Evolutionary conservation across 2,329 filamentous ascomycete species (phyloP).

Genomic region (Phyllosticta citriasiana): DNA sequence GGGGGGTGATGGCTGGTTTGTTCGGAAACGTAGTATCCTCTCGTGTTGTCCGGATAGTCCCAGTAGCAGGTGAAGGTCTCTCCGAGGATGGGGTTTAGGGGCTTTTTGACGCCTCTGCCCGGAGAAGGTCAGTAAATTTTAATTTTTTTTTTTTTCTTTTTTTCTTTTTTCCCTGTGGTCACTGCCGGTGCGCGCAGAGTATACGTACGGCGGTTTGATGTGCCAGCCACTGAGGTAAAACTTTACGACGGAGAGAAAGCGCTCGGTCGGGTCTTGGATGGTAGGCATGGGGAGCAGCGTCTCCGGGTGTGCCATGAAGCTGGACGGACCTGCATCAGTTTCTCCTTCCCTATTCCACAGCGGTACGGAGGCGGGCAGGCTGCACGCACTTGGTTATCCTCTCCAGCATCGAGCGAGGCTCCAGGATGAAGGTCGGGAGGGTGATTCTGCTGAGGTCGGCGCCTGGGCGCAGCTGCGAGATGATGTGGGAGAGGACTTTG

Average conservation of each 20-base stretch:
- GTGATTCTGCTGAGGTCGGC: slow-evolving; percentile 92
- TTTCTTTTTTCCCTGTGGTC: neutral
- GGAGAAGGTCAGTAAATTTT: neutral
- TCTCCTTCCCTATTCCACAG: slow-evolving; percentile 10
- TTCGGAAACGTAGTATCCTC: slow-evolving; percentile 91
- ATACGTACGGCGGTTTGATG: slow-evolving; percentile 82
- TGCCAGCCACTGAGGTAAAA: slow-evolving; percentile 99
- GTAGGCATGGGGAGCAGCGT: slow-evolving; percentile 79
- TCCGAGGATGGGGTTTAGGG: slow-evolving; percentile 89
- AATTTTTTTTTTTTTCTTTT: neutral
- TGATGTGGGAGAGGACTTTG: slow-evolving; percentile 88
- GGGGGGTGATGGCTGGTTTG: slow-evolving; percentile 97
- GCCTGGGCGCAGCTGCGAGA: slow-evolving; percentile 89
- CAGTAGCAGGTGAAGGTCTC: slow-evolving; percentile 94
- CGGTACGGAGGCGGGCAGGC: neutral
- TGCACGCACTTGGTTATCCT: slow-evolving; percentile 84
- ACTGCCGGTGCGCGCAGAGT: slow-evolving; percentile 3
- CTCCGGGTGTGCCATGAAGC: slow-evolving; percentile 99
- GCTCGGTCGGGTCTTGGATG: slow-evolving; percentile 78
- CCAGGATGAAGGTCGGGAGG: slow-evolving; percentile 93
- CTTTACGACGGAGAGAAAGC: slow-evolving; percentile 92
- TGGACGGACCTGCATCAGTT: slow-evolving; percentile 31
- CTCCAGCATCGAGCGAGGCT: slow-evolving; percentile 95
- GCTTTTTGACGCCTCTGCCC: slow-evolving; percentile 88
- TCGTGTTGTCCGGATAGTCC: slow-evolving; percentile 76